Conservation (phyloP, 306 rosid genomes). For the Cicer cuneatum region DNA sequence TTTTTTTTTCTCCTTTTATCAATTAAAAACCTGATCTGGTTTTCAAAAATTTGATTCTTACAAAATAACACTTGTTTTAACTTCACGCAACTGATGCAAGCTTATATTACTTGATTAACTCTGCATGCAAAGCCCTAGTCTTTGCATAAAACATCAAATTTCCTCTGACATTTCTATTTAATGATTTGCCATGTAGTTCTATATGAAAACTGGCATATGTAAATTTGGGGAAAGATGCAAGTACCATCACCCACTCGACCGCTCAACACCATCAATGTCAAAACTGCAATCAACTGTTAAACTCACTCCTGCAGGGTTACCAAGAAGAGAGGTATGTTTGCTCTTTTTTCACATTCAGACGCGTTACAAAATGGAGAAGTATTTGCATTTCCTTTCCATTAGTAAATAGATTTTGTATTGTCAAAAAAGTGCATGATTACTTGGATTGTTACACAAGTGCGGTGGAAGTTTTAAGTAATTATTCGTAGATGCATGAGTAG, state of each 20-base stretch:
- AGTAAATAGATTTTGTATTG: background rate
- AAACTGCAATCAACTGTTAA: conserved; percentile 58
- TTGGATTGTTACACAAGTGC: conserved; percentile 3
- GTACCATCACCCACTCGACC: conserved; percentile 89
- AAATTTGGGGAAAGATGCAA: conserved; percentile 86
- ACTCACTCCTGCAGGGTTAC: conserved; percentile 92
- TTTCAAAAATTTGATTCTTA: conserved; percentile 29
- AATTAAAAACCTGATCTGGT: background rate
- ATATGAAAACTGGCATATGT: conserved; percentile 95
- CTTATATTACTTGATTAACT: conserved; percentile 27
- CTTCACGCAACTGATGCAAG: background rate
- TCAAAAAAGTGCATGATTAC: conserved; percentile 5
- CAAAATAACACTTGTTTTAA: background rate
- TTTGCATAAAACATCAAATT: background rate
- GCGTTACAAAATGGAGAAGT: background rate
- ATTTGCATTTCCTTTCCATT: conserved; percentile 27
- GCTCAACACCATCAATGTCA: conserved; percentile 65
- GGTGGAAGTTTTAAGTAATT: conserved; percentile 10
- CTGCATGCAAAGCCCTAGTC: background rate
- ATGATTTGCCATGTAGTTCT: conserved; percentile 57
- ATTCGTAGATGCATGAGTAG: conserved; percentile 10
- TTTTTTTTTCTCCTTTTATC: conserved; percentile 22
- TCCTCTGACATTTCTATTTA: conserved; percentile 18
- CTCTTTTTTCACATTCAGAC: conserved; percentile 19
- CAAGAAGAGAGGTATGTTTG: conserved; percentile 88